These are phyloP conservation scores for Cryptosporidium sp. DNA, from an alignment of 169 alveolate species.

Conservation along the genomic window DNA sequence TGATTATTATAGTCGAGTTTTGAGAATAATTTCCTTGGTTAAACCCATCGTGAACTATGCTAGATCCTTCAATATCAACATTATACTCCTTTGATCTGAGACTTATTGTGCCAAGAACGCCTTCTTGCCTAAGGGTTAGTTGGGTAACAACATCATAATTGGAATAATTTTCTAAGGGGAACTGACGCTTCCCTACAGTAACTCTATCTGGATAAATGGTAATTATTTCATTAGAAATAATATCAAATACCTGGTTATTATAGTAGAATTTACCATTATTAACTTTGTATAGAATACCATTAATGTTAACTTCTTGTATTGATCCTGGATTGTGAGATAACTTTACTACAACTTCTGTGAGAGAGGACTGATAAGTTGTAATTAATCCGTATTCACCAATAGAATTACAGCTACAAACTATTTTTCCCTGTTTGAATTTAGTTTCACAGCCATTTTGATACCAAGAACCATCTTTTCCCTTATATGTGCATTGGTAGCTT, in stretches of 20 bases:
- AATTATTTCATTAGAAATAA: constrained; percentile 9
- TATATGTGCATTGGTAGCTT: constrained; percentile 35
- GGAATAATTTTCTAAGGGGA: constrained; percentile 10
- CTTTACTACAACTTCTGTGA: constrained; percentile 16
- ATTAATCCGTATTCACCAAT: constrained; percentile 46
- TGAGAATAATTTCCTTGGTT: constrained; percentile 40
- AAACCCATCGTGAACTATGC: constrained; percentile 26
- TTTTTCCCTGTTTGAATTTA: neutral
- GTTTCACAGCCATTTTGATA: constrained; percentile 28
- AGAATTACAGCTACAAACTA: constrained; percentile 39
- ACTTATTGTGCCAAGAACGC: constrained; percentile 49
- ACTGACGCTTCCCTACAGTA: neutral
- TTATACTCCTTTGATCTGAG: constrained; percentile 40
- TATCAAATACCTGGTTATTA: constrained; percentile 52
- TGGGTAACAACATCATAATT: constrained; percentile 21
- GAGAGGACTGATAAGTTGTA: constrained; percentile 21
- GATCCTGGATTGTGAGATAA: constrained; percentile 74
- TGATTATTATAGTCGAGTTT: constrained; percentile 27
- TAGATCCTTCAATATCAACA: constrained; percentile 38
- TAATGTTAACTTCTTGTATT: constrained; percentile 49
- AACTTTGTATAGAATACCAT: constrained; percentile 9
- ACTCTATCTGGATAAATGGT: neutral
- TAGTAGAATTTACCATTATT: constrained; percentile 54
- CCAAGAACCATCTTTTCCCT: constrained; percentile 20
- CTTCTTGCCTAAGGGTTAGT: constrained; percentile 62